phyloP scores from a whole-genome alignment of 768 basidiomycete genomes.

The Trametes sanguinea region DNA sequence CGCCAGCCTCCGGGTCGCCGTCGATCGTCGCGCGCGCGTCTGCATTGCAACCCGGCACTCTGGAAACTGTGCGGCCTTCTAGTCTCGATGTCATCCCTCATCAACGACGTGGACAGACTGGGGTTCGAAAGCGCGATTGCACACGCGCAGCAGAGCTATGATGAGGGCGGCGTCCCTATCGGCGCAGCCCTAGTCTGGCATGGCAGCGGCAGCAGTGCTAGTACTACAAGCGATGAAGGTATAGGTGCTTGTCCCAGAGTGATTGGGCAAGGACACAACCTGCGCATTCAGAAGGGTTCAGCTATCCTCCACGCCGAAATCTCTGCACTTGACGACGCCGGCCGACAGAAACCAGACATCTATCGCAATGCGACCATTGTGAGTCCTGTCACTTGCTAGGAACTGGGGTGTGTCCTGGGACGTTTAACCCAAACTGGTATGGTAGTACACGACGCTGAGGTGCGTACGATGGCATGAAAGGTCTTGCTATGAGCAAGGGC shows the following conservation, averaged over 20 bases:
- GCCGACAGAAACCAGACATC: constrained; percentile 45
- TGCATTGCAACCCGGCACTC: not conserved
- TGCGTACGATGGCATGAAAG: constrained; percentile 5
- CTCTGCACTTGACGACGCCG: constrained; percentile 54
- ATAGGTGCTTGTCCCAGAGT: constrained; percentile 20
- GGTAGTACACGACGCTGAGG: constrained; percentile 32
- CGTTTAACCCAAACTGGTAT: not conserved
- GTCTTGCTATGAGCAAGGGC: not conserved
- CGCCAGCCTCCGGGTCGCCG: not conserved
- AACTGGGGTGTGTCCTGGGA: not conserved
- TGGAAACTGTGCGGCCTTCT: not conserved
- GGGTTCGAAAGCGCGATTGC: constrained; percentile 37
- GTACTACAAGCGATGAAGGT: too few species aligned
- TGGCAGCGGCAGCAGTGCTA: constrained; percentile 7
- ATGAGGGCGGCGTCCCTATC: constrained; percentile 64
- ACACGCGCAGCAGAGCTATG: constrained; percentile 49
- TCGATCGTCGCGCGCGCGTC: not conserved
- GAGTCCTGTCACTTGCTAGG: constrained; percentile 20
- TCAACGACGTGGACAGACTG: constrained; percentile 28
- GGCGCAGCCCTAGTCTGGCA: constrained; percentile 49
- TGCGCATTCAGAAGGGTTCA: constrained; percentile 45
- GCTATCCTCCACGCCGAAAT: constrained; percentile 52
- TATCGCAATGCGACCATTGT: constrained; percentile 56
- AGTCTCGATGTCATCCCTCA: constrained; percentile 4
- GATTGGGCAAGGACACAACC: constrained; percentile 47